Evolutionary conservation across 148 eudicot species (phyloP).

Genomic region (Rhododendron williamsianum): DNA sequence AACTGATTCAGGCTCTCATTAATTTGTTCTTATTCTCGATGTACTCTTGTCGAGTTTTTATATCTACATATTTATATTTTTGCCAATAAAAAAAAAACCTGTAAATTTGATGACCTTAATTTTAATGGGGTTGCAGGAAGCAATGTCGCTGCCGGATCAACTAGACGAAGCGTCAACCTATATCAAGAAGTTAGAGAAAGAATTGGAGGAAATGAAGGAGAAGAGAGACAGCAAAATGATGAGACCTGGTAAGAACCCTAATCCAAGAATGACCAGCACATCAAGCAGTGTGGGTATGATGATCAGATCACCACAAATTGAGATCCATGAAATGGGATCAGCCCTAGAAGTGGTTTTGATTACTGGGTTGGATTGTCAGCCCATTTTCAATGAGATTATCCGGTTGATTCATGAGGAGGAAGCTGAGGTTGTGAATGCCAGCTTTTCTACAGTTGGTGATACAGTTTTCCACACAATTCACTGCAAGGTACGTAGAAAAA

Average conservation of each 20-base stretch:
- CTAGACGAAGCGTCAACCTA: slow-evolving; percentile 61
- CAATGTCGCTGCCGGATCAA: slow-evolving; percentile 47
- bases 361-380: slow-evolving; percentile 52
- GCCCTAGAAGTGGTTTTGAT: slow-evolving; percentile 41
- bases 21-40: neutral
- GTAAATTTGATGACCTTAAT: neutral
- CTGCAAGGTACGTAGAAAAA: slow-evolving; percentile 39
- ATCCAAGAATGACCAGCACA: neutral
- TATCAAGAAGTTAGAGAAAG: slow-evolving; percentile 45
- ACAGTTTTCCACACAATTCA: slow-evolving; percentile 62
- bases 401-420: slow-evolving; percentile 57
- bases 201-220: slow-evolving; percentile 45
- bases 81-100: neutral
- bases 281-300: neutral
- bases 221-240: slow-evolving; percentile 25
- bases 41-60: no score
- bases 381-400: slow-evolving; percentile 47
- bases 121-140: slow-evolving; percentile 28
- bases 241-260: neutral
- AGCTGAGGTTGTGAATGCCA: slow-evolving; percentile 52
- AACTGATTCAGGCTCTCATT: neutral
- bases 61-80: no score
- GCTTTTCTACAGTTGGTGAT: slow-evolving; percentile 39
- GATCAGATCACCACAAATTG: slow-evolving; percentile 37
- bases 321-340: slow-evolving; percentile 39